A percentile compares a stretch with the other conserved stretches of the same genome.
Evolutionary conservation across 257 asterid species (phyloP).

Genomic region (Solanum sejunctum): DNA sequence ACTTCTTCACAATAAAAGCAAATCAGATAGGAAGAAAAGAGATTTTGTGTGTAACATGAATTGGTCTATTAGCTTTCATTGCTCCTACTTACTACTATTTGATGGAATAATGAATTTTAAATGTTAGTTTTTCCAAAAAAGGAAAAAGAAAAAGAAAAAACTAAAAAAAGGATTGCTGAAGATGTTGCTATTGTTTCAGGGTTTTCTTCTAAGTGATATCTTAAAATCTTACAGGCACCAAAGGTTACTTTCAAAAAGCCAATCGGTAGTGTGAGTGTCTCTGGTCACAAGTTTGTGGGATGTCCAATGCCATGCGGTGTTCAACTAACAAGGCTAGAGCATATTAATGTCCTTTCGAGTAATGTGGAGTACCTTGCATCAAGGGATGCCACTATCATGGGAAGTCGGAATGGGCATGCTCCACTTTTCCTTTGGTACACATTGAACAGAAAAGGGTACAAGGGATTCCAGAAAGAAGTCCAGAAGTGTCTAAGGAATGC

Average conservation of each 20-base stretch:
- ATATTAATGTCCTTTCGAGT: conserved; percentile 68
- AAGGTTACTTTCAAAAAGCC: conserved; percentile 87
- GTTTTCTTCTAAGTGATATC: neutral
- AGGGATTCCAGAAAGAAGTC: conserved; percentile 93
- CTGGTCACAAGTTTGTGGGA: conserved; percentile 96
- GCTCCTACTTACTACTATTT: neutral
- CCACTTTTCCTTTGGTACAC: conserved; percentile 97
- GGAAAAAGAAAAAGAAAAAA: neutral
- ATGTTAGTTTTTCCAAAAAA: neutral
- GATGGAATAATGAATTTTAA: neutral
- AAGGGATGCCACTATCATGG: conserved; percentile 97
- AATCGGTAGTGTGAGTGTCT: conserved; percentile 90
- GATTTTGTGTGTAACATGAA: neutral
- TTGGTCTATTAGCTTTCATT: neutral
- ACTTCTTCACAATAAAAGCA: neutral
- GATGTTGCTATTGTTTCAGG: neutral
- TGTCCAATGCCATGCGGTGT: conserved; percentile 99
- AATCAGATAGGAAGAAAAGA: neutral
- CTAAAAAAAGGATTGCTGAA: neutral
- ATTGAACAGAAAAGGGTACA: conserved; percentile 78
- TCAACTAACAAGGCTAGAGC: conserved; percentile 62
- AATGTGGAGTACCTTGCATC: conserved; percentile 96
- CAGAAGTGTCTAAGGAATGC: conserved; percentile 90
- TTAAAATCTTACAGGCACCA: conserved; percentile 57
- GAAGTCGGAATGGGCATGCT: conserved; percentile 96